Evolutionary conservation across 495 filamentous ascomycete species (phyloP), one percentile per base, ranked within the genome.

Genomic region (Friedmanniomyces simplex): DNA sequence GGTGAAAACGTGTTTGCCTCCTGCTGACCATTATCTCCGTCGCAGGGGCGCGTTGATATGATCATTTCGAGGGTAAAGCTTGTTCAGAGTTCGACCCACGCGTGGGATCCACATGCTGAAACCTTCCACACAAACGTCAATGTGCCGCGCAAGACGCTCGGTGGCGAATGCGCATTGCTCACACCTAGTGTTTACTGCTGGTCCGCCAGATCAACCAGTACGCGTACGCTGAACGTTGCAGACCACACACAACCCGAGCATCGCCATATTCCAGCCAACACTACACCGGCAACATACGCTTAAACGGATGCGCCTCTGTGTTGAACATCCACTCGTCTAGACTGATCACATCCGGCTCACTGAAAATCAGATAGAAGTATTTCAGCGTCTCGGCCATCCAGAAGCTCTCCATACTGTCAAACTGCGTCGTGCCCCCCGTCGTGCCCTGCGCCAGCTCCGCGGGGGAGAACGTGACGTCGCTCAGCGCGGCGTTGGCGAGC

Each of bases 251-350:
- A n/a, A n/a, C n/a, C n/a, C n/a, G n/a, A n/a, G n/a, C n/a, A n/a
- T n/a, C n/a, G n/a, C n/a, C n/a, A n/a, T n/a, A n/a, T n/a, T n/a
- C 37, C 37, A 26, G 4, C 14, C 18, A n/a, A 13, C 18, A 6
- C 39, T 57, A 43, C n/a, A 6, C 24, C 12, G 59, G 54, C 39
- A 54, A 25, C 21, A 10, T 20, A 21, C 68, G 37, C 63, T 58
- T 57, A 53, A 77, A 75, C n/a, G 74, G 73, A 67, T 77, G 74
- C 50, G 74, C 74, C 56, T 77, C 78, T 30, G 78, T 81, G 55
- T 76, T 81, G 50, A 80, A 76, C 48, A 81, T 77, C 64, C 68
- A 81, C 54, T 77, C 70, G 66, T 80, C 79, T 60, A 82, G 57
- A 50, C 71, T 77, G n/a, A 77, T 66, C 36, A 77, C 59, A 48